These are phyloP conservation scores for Marasmius tenuissimus DNA, from an alignment of 1,284 basidiomycete species.

Conservation along the genomic window DNA sequence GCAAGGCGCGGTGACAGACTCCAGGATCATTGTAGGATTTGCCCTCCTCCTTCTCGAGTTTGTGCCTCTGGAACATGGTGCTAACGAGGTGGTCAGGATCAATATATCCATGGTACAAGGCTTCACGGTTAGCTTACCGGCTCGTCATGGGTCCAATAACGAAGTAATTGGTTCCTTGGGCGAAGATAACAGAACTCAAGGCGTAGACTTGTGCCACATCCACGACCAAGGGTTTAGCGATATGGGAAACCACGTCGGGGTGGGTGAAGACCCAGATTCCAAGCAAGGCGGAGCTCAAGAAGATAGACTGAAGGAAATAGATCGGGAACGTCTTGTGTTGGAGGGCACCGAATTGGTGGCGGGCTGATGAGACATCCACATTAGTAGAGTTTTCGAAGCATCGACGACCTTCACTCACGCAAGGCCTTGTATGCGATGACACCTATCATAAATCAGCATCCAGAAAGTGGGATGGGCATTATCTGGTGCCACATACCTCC, in stretches of 20 bases:
- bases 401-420: conserved; percentile 38
- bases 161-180: conserved; percentile 58
- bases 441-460: conserved; percentile 32
- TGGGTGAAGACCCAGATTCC: conserved; percentile 65
- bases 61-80: conserved; percentile 72
- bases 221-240: conserved; percentile 47
- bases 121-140: conserved; percentile 45
- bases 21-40: conserved; percentile 63
- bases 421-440: conserved; percentile 58
- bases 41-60: conserved; percentile 73
- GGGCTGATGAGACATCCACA: conserved; percentile 37
- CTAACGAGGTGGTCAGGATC: conserved; percentile 31
- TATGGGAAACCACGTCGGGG: conserved; percentile 55
- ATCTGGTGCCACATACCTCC: conserved; percentile 42
- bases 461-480: neutral
- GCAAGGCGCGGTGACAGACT: conserved; percentile 38
- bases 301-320: conserved; percentile 69
- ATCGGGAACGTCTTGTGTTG: conserved; percentile 76
- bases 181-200: conserved; percentile 48
- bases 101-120: neutral
- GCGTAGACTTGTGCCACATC: conserved; percentile 75
- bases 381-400: neutral
- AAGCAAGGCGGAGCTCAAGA: conserved; percentile 56
- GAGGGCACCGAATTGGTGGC: conserved; percentile 74
- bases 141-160: conserved; percentile 67